Conservation (phyloP, 2,329 filamentous ascomycete genomes). For the Ceratocystis lukuohia region DNA sequence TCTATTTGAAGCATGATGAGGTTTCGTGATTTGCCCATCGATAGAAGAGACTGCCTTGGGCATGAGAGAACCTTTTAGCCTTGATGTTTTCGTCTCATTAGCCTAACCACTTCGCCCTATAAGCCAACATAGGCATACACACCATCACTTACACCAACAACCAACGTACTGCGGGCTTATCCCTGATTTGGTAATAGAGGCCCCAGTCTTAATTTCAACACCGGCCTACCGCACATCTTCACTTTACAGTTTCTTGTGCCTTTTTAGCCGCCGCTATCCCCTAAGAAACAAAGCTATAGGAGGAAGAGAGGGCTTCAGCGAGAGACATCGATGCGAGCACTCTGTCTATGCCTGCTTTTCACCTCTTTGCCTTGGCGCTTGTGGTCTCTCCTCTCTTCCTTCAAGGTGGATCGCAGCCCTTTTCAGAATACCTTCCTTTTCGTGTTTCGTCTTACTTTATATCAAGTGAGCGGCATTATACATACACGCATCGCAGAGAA, state of each 20-base stretch:
- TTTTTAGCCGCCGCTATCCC: not conserved
- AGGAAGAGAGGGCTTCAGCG: not conserved
- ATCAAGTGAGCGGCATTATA: not conserved
- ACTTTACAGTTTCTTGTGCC: not conserved
- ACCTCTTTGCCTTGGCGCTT: not conserved
- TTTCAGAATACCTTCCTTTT: not conserved
- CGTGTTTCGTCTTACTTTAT: conserved; percentile 3
- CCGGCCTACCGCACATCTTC: not conserved
- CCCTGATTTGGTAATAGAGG: not conserved
- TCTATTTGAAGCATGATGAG: not conserved
- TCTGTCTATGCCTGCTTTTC: not conserved
- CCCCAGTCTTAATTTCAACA: not conserved
- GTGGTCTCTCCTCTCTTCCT: not conserved
- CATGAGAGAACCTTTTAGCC: not conserved
- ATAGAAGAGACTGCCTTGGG: not conserved
- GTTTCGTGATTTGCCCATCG: not conserved
- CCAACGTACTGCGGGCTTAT: not conserved
- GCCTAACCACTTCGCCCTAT: too few species aligned
- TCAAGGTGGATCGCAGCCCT: not conserved
- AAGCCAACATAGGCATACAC: too few species aligned
- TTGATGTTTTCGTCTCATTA: not conserved
- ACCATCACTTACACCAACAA: too few species aligned
- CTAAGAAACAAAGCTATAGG: not conserved
- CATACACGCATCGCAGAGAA: not conserved
- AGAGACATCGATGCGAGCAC: too few species aligned